These are phyloP conservation scores for Fusarium sp. DNA, from an alignment of 2,329 filamentous ascomycete genomes.

Conservation along the genomic window DNA sequence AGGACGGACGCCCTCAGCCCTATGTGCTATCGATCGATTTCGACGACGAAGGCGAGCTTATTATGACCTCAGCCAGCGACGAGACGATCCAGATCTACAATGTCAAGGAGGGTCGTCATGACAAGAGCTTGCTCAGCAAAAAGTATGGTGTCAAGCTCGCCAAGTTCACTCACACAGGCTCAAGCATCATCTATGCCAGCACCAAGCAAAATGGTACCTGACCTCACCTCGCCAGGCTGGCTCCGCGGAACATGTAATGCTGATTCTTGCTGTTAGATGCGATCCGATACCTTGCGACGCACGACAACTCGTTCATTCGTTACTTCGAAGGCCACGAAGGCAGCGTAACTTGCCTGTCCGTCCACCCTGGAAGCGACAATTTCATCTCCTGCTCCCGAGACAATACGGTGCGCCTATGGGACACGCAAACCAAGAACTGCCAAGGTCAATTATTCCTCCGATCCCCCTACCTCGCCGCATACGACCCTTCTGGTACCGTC, in stretches of 20 bases:
- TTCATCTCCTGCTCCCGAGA: slow-evolving; percentile 94
- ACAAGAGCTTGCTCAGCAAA: slow-evolving; percentile 91
- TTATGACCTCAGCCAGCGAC: slow-evolving; percentile 92
- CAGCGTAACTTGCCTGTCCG: slow-evolving; percentile 82
- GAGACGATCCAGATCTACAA: slow-evolving; percentile 97
- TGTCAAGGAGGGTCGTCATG: slow-evolving; percentile 87
- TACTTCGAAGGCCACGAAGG: slow-evolving; percentile 94
- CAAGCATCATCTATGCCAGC: slow-evolving; percentile 93
- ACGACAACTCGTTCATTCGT: slow-evolving; percentile 95
- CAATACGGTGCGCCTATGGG: slow-evolving; percentile 93
- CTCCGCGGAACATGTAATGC: not conserved
- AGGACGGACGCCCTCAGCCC: slow-evolving; percentile 65
- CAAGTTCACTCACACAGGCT: slow-evolving; percentile 91
- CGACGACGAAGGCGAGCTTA: slow-evolving; percentile 91
- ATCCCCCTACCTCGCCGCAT: slow-evolving; percentile 85
- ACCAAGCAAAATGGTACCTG: slow-evolving; percentile 87
- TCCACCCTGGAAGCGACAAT: slow-evolving; percentile 88
- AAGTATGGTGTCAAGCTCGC: slow-evolving; percentile 97
- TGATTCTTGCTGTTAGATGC: slow-evolving; percentile 66
- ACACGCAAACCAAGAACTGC: slow-evolving; percentile 82
- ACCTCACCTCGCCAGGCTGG: not conserved
- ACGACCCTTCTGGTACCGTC: slow-evolving; percentile 91
- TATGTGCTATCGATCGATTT: slow-evolving; percentile 93
- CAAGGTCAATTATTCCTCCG: slow-evolving; percentile 85
- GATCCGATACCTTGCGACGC: slow-evolving; percentile 87